phyloP scores from a whole-genome alignment of 2,329 filamentous ascomycete species.

The Rachicladosporium sp. region DNA sequence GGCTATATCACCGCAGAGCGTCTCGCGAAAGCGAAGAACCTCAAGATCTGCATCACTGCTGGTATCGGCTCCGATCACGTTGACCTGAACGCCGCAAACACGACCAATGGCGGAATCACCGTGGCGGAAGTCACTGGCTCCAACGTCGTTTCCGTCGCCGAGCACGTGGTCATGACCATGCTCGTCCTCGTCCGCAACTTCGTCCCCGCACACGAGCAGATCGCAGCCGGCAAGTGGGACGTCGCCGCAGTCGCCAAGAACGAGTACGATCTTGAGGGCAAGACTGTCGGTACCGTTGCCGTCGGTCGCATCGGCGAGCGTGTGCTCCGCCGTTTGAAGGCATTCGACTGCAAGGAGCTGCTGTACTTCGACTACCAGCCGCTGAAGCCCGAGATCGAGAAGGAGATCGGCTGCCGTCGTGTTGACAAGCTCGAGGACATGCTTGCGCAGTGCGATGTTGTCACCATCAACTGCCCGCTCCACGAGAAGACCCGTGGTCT shows the following conservation, averaged over 20 bases:
- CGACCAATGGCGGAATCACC: slow-evolving; percentile 93
- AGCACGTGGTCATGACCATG: slow-evolving; percentile 99
- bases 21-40: slow-evolving; percentile 94
- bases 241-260: slow-evolving; percentile 95
- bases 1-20: slow-evolving; percentile 95
- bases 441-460: slow-evolving; percentile 84
- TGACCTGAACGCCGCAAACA: slow-evolving; percentile 93
- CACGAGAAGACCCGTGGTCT: slow-evolving; percentile 95
- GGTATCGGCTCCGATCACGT: slow-evolving; percentile 98
- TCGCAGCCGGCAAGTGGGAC: slow-evolving; percentile 81
- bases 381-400: slow-evolving; percentile 69
- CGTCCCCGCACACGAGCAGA: slow-evolving; percentile 90
- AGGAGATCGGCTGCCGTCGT: slow-evolving; percentile 88
- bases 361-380: slow-evolving; percentile 99
- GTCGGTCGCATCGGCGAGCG: slow-evolving; percentile 97
- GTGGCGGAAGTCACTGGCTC: slow-evolving; percentile 96
- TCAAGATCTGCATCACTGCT: slow-evolving; percentile 93
- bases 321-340: slow-evolving; percentile 87
- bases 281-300: slow-evolving; percentile 94
- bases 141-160: slow-evolving; percentile 96
- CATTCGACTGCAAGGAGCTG: slow-evolving; percentile 99
- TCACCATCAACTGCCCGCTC: slow-evolving; percentile 98
- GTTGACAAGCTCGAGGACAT: slow-evolving; percentile 87
- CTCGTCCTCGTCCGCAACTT: slow-evolving; percentile 95
- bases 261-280: slow-evolving; percentile 93